Evolutionary conservation across 1,139 yeast genomes (phyloP).

Genomic region (Zhuliangozyma parablackwelliae): DNA sequence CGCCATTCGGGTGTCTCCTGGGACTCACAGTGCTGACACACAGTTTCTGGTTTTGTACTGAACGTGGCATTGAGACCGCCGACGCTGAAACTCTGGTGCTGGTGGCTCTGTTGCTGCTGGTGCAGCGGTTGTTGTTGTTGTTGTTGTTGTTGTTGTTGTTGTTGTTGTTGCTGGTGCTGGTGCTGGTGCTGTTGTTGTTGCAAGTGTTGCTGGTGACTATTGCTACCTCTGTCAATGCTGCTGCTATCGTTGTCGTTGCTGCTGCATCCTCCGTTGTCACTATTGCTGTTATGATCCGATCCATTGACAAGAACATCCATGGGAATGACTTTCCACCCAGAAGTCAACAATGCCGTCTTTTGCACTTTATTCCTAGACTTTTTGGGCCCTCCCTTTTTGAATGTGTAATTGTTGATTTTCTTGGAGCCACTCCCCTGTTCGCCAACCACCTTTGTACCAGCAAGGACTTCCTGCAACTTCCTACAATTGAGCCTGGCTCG

Average conservation of each 20-base stretch:
- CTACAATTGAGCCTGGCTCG: too few species aligned
- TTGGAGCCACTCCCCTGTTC: too few species aligned
- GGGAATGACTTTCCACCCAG: slow-evolving; percentile 12
- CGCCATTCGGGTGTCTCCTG: slow-evolving; percentile 45
- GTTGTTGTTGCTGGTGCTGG: slow-evolving; percentile 2
- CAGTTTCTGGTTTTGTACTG: slow-evolving; percentile 12
- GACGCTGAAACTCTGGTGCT: slow-evolving; percentile 4
- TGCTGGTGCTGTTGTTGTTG: neutral
- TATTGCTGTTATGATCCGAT: too few species aligned
- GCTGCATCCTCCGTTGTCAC: too few species aligned
- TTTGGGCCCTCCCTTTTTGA: too few species aligned
- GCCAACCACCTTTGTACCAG: too few species aligned
- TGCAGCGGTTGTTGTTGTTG: neutral
- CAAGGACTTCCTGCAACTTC: too few species aligned
- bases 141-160: neutral
- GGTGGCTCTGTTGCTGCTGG: neutral
- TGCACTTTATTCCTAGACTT: slow-evolving; percentile 2
- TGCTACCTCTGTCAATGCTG: too few species aligned
- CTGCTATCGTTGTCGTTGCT: too few species aligned
- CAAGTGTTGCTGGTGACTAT: too few species aligned
- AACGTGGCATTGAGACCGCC: slow-evolving; percentile 18
- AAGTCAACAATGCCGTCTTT: slow-evolving; percentile 1
- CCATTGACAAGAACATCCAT: slow-evolving; percentile 6
- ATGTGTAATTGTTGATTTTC: too few species aligned
- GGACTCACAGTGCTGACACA: slow-evolving; percentile 27